These are phyloP conservation scores for Diplodia corticola DNA, from an alignment of 2,329 filamentous ascomycete species.

Conservation along the genomic window DNA sequence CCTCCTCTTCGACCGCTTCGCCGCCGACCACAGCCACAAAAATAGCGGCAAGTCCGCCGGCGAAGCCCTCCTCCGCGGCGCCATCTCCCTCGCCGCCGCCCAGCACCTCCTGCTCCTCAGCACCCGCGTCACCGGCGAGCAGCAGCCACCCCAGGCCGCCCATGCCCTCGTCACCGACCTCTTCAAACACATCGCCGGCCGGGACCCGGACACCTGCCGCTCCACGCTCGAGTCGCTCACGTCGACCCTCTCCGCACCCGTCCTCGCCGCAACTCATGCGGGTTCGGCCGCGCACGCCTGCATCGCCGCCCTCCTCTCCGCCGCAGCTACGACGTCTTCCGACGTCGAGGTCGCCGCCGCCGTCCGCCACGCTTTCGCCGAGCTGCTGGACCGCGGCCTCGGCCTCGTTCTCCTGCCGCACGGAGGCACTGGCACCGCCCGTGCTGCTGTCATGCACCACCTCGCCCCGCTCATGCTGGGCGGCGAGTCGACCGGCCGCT, in stretches of 20 bases:
- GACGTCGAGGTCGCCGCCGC: constrained; percentile 12
- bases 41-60: background rate
- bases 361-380: constrained; percentile 5
- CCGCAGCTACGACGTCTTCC: background rate
- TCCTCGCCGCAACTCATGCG: background rate
- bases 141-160: background rate
- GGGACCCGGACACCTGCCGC: constrained; percentile 2
- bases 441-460: background rate
- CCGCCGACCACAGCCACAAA: background rate
- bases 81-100: background rate
- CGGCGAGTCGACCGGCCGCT: background rate
- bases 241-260: background rate
- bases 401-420: no score
- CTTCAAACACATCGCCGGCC: background rate
- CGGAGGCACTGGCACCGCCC: no score
- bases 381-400: constrained; percentile 16
- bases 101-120: background rate
- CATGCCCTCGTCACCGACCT: background rate
- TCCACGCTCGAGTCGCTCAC: background rate
- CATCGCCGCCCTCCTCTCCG: background rate
- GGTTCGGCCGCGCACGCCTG: background rate
- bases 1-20: background rate
- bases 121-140: background rate
- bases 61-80: background rate
- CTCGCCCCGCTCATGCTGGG: constrained; percentile 1